phyloP scores from a whole-genome alignment of 495 filamentous ascomycete species.

The Beverwykella pulmonaria region DNA sequence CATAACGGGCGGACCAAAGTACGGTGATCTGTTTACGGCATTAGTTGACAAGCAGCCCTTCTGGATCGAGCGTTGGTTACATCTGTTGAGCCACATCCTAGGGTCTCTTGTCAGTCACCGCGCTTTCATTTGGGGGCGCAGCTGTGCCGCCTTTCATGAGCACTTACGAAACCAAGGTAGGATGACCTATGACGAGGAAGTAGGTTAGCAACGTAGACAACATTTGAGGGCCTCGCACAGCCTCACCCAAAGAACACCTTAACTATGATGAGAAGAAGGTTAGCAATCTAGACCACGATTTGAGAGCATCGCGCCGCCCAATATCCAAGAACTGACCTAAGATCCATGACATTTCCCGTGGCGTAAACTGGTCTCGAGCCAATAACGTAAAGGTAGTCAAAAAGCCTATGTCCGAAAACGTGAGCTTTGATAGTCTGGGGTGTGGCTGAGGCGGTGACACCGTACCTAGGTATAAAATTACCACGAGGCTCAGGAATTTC shows the following conservation, averaged over 20 bases:
- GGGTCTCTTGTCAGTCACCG: constrained; percentile 24
- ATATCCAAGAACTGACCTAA: too few relatives aligned
- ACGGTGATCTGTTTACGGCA: constrained; percentile 50
- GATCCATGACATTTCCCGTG: constrained; percentile 81
- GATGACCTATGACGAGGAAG: constrained; percentile 56
- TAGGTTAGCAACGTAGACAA: constrained; percentile 17
- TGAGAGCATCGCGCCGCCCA: too few relatives aligned
- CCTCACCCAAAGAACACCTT: constrained; percentile 75
- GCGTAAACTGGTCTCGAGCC: constrained; percentile 72
- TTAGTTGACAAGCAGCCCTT: constrained; percentile 50
- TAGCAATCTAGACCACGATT: too few relatives aligned
- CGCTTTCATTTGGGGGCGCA: constrained; percentile 21
- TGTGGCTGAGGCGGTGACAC: constrained; percentile 11
- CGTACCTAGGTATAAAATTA: constrained; percentile 74
- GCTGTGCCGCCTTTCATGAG: neutral
- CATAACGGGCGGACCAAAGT: constrained; percentile 70
- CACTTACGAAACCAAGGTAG: constrained; percentile 77
- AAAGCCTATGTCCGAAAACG: constrained; percentile 65
- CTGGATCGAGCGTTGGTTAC: constrained; percentile 35
- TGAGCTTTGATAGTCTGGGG: constrained; percentile 2
- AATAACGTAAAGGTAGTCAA: constrained; percentile 89
- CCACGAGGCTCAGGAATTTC: constrained; percentile 86
- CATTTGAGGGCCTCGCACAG: constrained; percentile 15
- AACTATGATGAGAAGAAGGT: too few relatives aligned
- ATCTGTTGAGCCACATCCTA: constrained; percentile 48